Evolutionary conservation across 495 filamentous ascomycete species (phyloP).

Genomic region (Astrothelium subdiscretum): DNA sequence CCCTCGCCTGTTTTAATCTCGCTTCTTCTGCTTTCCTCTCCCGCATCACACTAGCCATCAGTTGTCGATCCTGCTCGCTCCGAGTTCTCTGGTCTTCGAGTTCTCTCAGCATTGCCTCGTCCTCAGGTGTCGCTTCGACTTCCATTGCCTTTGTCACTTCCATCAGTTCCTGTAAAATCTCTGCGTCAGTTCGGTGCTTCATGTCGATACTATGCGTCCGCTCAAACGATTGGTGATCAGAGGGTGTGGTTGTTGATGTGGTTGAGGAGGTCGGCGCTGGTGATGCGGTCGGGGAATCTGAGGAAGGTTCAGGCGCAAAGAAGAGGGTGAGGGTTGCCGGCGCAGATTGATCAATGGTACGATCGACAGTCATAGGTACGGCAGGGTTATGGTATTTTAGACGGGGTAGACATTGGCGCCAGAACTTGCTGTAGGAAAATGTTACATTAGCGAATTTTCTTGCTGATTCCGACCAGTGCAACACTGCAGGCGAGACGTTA

Average conservation of each 20-base stretch:
- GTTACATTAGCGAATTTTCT: background rate
- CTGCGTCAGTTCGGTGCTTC: constrained; percentile 44
- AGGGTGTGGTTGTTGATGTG: constrained; percentile 29
- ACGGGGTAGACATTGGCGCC: constrained; percentile 66
- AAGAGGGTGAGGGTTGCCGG: constrained; percentile 47
- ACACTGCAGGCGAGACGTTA: constrained; percentile 24
- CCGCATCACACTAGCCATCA: constrained; percentile 50
- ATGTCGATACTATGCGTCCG: constrained; percentile 46
- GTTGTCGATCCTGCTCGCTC: constrained; percentile 44
- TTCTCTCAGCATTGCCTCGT: constrained; percentile 40
- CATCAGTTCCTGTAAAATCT: constrained; percentile 61
- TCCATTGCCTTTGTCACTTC: constrained; percentile 53
- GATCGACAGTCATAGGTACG: constrained; percentile 68
- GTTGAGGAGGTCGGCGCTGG: constrained; percentile 19
- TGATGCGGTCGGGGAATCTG: constrained; percentile 21
- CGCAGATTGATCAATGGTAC: constrained; percentile 42
- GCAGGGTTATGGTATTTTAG: constrained; percentile 91
- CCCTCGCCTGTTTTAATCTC: constrained; percentile 24
- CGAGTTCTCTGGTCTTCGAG: constrained; percentile 44
- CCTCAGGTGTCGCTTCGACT: constrained; percentile 52
- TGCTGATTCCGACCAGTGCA: background rate
- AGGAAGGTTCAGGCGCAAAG: constrained; percentile 21
- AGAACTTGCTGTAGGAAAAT: constrained; percentile 59
- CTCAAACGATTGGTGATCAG: constrained; percentile 32
- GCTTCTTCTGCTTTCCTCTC: constrained; percentile 36